phyloP scores from a whole-genome alignment of 2,329 filamentous ascomycete species.

The Penicillium decumbens region DNA sequence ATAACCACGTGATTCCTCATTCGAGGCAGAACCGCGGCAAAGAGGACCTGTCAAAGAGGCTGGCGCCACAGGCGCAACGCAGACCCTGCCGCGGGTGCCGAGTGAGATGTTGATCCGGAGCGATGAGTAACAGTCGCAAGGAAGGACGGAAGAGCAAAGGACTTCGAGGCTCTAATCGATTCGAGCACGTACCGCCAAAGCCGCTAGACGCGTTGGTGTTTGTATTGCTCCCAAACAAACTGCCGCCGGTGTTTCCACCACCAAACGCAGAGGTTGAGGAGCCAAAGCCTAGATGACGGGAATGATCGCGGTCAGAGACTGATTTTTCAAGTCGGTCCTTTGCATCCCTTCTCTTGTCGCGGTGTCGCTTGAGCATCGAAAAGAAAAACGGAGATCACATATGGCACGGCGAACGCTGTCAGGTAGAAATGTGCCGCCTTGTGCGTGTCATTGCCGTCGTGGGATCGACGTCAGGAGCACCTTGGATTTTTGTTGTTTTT shows the following conservation, averaged over 20 bases:
- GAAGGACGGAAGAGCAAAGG: conserved; percentile 15
- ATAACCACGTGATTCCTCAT: not conserved
- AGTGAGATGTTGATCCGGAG: conserved; percentile 2
- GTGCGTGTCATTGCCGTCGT: conserved; percentile 23
- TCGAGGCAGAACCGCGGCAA: not conserved
- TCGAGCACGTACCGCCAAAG: conserved; percentile 41
- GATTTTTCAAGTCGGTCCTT: conserved; percentile 27
- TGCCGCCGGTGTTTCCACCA: conserved; percentile 29
- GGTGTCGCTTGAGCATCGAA: conserved; percentile 28
- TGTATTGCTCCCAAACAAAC: conserved; percentile 28
- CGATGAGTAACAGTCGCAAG: conserved; percentile 9
- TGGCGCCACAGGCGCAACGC: not conserved
- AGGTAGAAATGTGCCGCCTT: conserved; percentile 15
- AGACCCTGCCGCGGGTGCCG: not conserved
- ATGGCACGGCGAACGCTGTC: conserved; percentile 13
- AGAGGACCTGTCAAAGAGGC: not conserved
- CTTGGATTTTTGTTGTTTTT: conserved; percentile 10
- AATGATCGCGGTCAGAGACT: conserved; percentile 38
- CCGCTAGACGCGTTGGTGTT: conserved; percentile 34
- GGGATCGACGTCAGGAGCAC: conserved; percentile 31
- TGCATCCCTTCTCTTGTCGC: conserved; percentile 31
- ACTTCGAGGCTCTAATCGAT: conserved; percentile 24
- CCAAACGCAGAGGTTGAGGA: conserved; percentile 38
- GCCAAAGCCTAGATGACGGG: conserved; percentile 40
- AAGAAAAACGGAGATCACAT: conserved; percentile 16